phyloP scores from a whole-genome alignment of 1,139 yeast species.

The Candida smagusa region DNA sequence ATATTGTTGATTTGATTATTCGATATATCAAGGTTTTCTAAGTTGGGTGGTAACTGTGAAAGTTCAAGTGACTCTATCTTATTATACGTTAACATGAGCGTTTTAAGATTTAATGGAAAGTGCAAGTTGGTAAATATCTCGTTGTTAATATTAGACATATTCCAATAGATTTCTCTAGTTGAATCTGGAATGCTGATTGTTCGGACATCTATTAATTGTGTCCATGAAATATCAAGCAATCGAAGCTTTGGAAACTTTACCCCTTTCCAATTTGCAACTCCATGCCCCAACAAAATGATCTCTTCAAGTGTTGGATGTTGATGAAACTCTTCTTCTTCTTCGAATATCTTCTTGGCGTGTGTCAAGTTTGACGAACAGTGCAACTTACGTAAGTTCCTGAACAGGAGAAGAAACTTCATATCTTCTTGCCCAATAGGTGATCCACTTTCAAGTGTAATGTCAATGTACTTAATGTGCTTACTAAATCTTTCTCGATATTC shows the following conservation, averaged over 20 bases:
- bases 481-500: constrained; percentile 18
- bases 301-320: constrained; percentile 16
- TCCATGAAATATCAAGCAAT: constrained; percentile 39
- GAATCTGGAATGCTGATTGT: constrained; percentile 19
- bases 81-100: constrained; percentile 36
- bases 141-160: constrained; percentile 24
- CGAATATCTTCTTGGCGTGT: constrained; percentile 7
- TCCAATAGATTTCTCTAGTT: constrained; percentile 28
- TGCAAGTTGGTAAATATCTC: constrained; percentile 10
- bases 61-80: constrained; percentile 20
- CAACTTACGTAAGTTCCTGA: constrained; percentile 27
- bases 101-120: constrained; percentile 23
- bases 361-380: constrained; percentile 27
- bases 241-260: constrained; percentile 19
- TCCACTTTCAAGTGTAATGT: constrained; percentile 27
- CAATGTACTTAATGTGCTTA: constrained; percentile 15
- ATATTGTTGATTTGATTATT: constrained; percentile 17
- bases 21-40: constrained; percentile 30
- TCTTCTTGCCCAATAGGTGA: constrained; percentile 18
- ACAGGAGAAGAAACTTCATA: constrained; percentile 21
- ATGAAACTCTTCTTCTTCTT: constrained; percentile 4
- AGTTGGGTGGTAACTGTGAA: constrained; percentile 21
- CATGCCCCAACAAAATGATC: constrained; percentile 33
- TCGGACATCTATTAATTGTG: constrained; percentile 12
- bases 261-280: constrained; percentile 26